Percentiles rank a stretch among this genome's conserved stretches.
These are phyloP conservation scores for Saccharata proteae DNA, from an alignment of 2,329 filamentous ascomycete genomes.

Conservation along the genomic window DNA sequence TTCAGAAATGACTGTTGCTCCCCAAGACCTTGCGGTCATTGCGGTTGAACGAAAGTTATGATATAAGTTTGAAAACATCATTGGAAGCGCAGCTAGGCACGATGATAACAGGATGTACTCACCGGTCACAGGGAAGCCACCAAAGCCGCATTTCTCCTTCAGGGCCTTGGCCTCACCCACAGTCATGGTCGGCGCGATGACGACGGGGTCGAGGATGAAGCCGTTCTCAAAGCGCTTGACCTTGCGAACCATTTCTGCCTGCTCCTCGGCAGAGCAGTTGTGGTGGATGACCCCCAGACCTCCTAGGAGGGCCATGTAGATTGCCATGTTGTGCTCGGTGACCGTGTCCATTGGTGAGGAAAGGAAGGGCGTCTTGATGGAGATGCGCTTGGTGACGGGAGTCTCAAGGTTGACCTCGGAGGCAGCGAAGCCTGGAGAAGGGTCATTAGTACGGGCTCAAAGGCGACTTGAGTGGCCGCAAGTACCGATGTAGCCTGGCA, in stretches of 20 bases:
- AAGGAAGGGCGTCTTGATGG: conserved; percentile 89
- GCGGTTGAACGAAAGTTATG: conserved; percentile 99
- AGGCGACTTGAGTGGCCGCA: conserved; percentile 10
- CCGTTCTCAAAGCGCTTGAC: conserved; percentile 99
- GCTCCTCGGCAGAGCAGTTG: conserved; percentile 95
- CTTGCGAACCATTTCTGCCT: conserved; percentile 98
- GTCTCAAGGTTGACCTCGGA: conserved; percentile 80
- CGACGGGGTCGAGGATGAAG: conserved; percentile 92
- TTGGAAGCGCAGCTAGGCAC: conserved; percentile 23
- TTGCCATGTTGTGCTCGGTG: conserved; percentile 98
- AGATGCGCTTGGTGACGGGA: conserved; percentile 87
- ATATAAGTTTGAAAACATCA: conserved; percentile 65
- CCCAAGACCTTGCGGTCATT: conserved; percentile 79
- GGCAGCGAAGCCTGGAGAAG: conserved; percentile 63
- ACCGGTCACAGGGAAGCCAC: conserved; percentile 98
- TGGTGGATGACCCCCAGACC: conserved; percentile 94
- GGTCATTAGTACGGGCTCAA: conserved; percentile 12
- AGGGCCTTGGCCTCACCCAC: conserved; percentile 82
- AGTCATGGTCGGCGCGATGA: conserved; percentile 76
- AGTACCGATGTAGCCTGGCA: conserved; percentile 88
- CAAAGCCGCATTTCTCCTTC: conserved; percentile 97
- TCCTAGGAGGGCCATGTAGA: conserved; percentile 84
- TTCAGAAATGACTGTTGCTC: conserved; percentile 48
- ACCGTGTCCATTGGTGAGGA: conserved; percentile 99
- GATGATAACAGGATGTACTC: conserved; percentile 30